Evolutionary conservation across 2,329 filamentous ascomycete species (phyloP).

Genomic region (Fusarium sp.): DNA sequence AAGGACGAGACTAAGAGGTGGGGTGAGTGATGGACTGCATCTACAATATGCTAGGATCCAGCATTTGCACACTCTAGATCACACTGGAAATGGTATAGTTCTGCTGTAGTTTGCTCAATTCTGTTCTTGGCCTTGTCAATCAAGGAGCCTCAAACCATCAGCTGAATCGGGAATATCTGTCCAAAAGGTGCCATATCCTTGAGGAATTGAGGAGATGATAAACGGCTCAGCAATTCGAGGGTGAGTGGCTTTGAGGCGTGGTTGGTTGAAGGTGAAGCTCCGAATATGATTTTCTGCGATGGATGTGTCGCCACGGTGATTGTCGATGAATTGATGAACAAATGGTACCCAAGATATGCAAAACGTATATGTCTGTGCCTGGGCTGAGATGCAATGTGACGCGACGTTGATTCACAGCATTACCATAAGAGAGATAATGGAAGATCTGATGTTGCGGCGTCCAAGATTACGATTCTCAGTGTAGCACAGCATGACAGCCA

Average conservation of each 20-base stretch:
- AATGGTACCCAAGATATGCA: constrained; percentile 17
- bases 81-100: constrained; percentile 38
- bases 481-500: constrained; percentile 19
- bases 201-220: constrained; percentile 30
- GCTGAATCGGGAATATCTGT: constrained; percentile 36
- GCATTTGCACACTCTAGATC: constrained; percentile 43
- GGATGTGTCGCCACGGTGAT: constrained; percentile 6
- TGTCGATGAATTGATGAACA: constrained; percentile 1
- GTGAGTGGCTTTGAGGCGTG: constrained; percentile 30
- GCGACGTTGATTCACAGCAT: constrained; percentile 4
- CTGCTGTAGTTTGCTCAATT: constrained; percentile 30
- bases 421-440: constrained; percentile 5
- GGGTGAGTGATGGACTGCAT: constrained; percentile 35
- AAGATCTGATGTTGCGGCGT: constrained; percentile 28
- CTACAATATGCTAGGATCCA: constrained; percentile 37
- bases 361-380: constrained; percentile 22
- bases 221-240: constrained; percentile 26
- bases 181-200: constrained; percentile 25
- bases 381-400: constrained; percentile 34
- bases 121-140: constrained; percentile 14
- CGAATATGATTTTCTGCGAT: constrained; percentile 1
- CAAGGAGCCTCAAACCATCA: constrained; percentile 25
- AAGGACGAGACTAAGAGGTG: constrained; percentile 18
- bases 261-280: constrained; percentile 28
- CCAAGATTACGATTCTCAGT: constrained; percentile 11